Conservation (phyloP, 2,329 filamentous ascomycete species). For the Aspergillus hiratsukae region DNA sequence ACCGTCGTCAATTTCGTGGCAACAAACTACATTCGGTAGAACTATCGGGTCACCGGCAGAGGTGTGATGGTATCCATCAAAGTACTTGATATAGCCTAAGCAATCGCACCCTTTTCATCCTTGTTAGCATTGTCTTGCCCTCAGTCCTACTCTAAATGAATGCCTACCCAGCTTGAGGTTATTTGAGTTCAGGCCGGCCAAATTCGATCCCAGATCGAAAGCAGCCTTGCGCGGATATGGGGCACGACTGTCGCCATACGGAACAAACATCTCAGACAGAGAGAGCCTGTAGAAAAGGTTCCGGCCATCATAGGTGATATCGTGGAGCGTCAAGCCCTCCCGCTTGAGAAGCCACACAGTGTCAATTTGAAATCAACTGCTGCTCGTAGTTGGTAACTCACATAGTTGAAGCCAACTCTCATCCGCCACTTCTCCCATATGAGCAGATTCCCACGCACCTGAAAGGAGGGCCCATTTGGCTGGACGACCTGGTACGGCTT, state of each 20-base stretch:
- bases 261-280: constrained; percentile 44
- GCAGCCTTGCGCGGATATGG: constrained; percentile 42
- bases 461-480: constrained; percentile 34
- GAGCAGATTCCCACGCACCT: constrained; percentile 24
- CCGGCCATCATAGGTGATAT: constrained; percentile 37
- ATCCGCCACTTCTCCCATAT: constrained; percentile 44
- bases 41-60: constrained; percentile 31
- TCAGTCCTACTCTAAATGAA: background rate
- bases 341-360: constrained; percentile 13
- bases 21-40: constrained; percentile 41
- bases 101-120: constrained; percentile 39
- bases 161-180: background rate
- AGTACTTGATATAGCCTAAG: constrained; percentile 42
- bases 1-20: constrained; percentile 38
- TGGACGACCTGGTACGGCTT: constrained; percentile 36
- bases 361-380: too few species aligned
- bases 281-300: constrained; percentile 41
- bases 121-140: constrained; percentile 38
- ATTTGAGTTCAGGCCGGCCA: background rate
- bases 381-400: too few species aligned
- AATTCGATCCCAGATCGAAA: constrained; percentile 38
- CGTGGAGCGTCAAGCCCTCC: constrained; percentile 41
- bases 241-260: constrained; percentile 39
- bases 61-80: constrained; percentile 37
- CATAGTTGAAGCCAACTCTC: constrained; percentile 42